Conservation (phyloP, 352 stramenopile genomes). For the Phytophthora chlamydospora region DNA sequence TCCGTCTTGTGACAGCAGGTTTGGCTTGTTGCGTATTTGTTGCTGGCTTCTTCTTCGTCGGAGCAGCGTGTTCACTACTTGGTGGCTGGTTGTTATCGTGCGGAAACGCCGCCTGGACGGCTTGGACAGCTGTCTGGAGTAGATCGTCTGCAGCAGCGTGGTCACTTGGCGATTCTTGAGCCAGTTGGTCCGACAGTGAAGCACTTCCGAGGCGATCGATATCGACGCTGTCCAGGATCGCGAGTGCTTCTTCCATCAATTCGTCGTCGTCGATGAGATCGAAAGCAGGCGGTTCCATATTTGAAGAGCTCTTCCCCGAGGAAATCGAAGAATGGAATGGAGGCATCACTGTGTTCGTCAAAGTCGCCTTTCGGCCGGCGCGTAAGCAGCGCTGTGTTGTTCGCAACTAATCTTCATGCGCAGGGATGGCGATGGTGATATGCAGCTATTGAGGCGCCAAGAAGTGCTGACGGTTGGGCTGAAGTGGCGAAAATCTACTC, state of each 20-base stretch:
- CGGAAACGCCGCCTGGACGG: conserved; percentile 13
- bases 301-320: conserved; percentile 1
- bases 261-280: conserved; percentile 12
- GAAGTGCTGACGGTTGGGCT: too few species aligned
- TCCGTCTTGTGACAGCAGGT: not conserved
- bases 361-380: not conserved
- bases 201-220: conserved; percentile 13
- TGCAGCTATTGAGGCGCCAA: too few species aligned
- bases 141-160: conserved; percentile 9
- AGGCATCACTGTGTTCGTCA: not conserved
- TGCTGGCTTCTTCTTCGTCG: not conserved
- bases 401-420: too few species aligned
- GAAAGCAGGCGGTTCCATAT: conserved; percentile 1
- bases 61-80: not conserved
- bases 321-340: conserved; percentile 23
- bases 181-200: not conserved
- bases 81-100: not conserved
- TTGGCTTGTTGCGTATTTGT: not conserved
- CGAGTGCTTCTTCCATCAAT: conserved; percentile 26
- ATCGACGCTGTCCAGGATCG: conserved; percentile 28
- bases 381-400: not conserved
- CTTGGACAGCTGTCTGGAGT: conserved; percentile 19
- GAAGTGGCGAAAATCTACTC: too few species aligned
- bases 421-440: too few species aligned
- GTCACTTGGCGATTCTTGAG: conserved; percentile 5